These are phyloP conservation scores for Anthoceros angustus DNA, from an alignment of 225 moss, liverwort and hornwort species.

Conservation along the genomic window DNA sequence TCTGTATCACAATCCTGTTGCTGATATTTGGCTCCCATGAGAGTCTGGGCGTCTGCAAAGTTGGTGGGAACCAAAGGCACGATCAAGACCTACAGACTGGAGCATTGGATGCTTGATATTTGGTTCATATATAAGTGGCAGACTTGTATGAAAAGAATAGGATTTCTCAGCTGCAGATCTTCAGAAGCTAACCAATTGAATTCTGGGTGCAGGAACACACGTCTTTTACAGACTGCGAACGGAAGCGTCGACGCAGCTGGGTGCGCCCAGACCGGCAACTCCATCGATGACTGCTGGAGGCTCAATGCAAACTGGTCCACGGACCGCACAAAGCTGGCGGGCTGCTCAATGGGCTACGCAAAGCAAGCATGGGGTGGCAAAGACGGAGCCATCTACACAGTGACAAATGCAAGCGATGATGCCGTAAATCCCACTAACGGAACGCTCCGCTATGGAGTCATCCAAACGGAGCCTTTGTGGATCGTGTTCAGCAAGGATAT, in stretches of 20 bases:
- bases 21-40: too few relatives aligned
- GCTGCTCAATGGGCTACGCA: constrained; percentile 39
- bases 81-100: too few relatives aligned
- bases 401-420: constrained; percentile 35
- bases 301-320: constrained; percentile 22
- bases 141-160: too few relatives aligned
- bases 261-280: constrained; percentile 20
- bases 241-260: neutral
- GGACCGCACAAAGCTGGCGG: constrained; percentile 29
- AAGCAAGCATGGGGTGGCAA: constrained; percentile 30
- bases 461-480: constrained; percentile 25
- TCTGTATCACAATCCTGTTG: too few relatives aligned
- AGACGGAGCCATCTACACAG: constrained; percentile 26
- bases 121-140: too few relatives aligned
- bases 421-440: constrained; percentile 9
- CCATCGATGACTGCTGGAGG: constrained; percentile 49
- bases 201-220: neutral
- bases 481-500: constrained; percentile 29
- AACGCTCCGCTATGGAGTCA: constrained; percentile 11
- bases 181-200: too few relatives aligned
- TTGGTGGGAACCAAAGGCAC: too few relatives aligned
- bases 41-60: too few relatives aligned
- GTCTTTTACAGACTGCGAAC: neutral
- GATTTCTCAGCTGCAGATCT: too few relatives aligned
- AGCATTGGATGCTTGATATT: too few relatives aligned